phyloP scores from a whole-genome alignment of 148 eudicot genomes.

The Rhododendron williamsianum region DNA sequence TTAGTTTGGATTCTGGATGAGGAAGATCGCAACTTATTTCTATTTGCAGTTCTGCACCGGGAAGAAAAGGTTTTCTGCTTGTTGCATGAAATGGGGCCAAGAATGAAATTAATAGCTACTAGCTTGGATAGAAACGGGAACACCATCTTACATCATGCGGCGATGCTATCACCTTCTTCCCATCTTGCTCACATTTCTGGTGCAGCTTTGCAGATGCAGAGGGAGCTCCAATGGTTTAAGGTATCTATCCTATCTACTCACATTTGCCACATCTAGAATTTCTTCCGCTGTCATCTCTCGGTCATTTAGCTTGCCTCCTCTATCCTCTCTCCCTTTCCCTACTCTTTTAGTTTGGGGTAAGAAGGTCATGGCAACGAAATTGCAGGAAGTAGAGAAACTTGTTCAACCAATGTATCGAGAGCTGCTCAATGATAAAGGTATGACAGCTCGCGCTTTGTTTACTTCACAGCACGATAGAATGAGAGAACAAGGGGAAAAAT shows the following conservation, averaged over 20 bases:
- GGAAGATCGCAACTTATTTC: slow-evolving; percentile 9
- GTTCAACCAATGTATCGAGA: background rate
- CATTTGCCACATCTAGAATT: background rate
- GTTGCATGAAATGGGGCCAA: background rate
- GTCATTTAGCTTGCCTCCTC: background rate
- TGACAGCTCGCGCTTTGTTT: background rate
- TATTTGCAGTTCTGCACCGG: slow-evolving; percentile 13
- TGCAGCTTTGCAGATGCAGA: slow-evolving; percentile 13
- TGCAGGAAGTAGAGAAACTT: background rate
- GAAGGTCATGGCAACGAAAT: background rate
- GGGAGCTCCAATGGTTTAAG: slow-evolving; percentile 1
- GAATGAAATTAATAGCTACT: slow-evolving; percentile 7
- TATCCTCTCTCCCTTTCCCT: background rate
- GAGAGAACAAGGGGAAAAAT: background rate
- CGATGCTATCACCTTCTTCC: slow-evolving; percentile 11
- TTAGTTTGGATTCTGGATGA: slow-evolving; percentile 14
- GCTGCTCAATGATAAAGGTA: background rate
- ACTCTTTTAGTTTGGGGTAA: background rate
- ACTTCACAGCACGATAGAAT: background rate
- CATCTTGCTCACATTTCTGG: slow-evolving; percentile 16
- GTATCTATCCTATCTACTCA: background rate
- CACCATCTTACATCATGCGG: slow-evolving; percentile 20
- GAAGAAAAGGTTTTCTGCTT: slow-evolving; percentile 17
- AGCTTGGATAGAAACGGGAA: slow-evolving; percentile 10
- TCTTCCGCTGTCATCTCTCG: background rate